phyloP scores from a whole-genome alignment of 495 filamentous ascomycete species.

The Lasiosphaeria miniovina region DNA sequence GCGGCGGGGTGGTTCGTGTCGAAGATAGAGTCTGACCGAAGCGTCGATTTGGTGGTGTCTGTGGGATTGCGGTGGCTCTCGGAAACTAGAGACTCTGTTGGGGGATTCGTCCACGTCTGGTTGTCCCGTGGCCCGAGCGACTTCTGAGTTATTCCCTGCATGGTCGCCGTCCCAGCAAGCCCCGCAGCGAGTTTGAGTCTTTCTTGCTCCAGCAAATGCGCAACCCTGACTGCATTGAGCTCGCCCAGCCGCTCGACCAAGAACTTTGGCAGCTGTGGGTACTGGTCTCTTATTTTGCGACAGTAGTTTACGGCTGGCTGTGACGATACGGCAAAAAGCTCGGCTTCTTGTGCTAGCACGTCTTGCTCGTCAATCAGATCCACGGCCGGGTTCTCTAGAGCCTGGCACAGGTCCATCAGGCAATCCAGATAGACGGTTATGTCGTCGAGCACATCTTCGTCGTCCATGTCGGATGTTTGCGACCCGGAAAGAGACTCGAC shows the following conservation, averaged over 20 bases:
- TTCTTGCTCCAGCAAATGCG: background rate
- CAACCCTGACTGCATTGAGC: background rate
- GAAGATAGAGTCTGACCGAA: background rate
- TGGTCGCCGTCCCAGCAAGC: background rate
- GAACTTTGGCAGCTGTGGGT: slow-evolving; percentile 3
- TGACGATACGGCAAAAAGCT: slow-evolving; percentile 2
- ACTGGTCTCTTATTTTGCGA: slow-evolving; percentile 8
- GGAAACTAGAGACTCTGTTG: background rate
- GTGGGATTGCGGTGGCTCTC: background rate
- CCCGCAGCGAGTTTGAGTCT: background rate
- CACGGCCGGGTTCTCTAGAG: slow-evolving; percentile 7
- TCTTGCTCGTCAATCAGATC: background rate
- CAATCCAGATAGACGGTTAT: slow-evolving; percentile 11
- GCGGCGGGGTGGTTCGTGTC: background rate
- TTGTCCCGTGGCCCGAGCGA: background rate
- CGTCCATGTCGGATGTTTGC: background rate
- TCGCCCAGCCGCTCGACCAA: slow-evolving; percentile 7
- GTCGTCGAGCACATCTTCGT: slow-evolving; percentile 3
- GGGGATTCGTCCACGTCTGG: background rate
- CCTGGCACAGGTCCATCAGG: slow-evolving; percentile 5
- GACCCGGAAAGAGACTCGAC: background rate
- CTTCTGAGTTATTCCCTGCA: background rate
- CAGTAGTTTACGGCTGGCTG: slow-evolving; percentile 1
- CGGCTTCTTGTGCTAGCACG: background rate
- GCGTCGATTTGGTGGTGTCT: background rate